A percentile compares a stretch with the other conserved stretches of the same genome.
Evolutionary conservation across 192 early-diverging fungal genomes (phyloP).

Genomic region (Phlyctochytrium arcticum): DNA sequence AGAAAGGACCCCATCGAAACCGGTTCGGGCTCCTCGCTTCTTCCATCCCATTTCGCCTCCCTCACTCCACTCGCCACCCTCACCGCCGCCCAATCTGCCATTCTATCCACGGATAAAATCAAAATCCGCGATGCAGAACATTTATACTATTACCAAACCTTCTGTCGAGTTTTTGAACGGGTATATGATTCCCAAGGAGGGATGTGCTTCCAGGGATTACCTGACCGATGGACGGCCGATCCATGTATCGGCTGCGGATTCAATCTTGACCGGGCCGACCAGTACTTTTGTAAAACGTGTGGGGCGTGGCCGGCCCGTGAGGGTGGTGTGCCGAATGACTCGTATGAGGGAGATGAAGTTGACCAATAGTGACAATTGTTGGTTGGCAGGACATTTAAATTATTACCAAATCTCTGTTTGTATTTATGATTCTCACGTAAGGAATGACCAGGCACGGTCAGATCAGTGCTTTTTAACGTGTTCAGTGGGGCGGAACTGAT

Average conservation of each 20-base stretch:
- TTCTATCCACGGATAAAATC: conserved; percentile 42
- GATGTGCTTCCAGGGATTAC: not conserved
- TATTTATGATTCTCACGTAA: too few species aligned
- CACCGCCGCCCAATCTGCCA: conserved; percentile 21
- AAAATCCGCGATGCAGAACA: conserved; percentile 62
- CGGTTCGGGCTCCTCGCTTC: conserved; percentile 53
- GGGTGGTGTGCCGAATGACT: conserved; percentile 15
- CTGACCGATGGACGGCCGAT: conserved; percentile 40
- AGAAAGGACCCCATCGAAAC: conserved; percentile 61
- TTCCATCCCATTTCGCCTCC: conserved; percentile 45
- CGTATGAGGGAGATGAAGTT: conserved; percentile 14
- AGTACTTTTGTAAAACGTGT: conserved; percentile 62
- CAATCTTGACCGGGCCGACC: conserved; percentile 44
- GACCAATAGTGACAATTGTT: not conserved
- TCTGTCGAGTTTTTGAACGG: conserved; percentile 41
- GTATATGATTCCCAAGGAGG: conserved; percentile 1
- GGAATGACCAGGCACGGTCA: too few species aligned
- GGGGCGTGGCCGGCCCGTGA: conserved; percentile 57
- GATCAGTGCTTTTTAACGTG: too few species aligned
- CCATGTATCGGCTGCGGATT: conserved; percentile 63
- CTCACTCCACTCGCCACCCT: conserved; percentile 17
- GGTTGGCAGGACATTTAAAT: not conserved
- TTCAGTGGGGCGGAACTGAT: too few species aligned
- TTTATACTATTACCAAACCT: conserved; percentile 55
- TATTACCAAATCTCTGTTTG: too few species aligned